Evolutionary conservation across 2,329 filamentous ascomycete genomes (phyloP).

Genomic region (Colletotrichum brevisporum): DNA sequence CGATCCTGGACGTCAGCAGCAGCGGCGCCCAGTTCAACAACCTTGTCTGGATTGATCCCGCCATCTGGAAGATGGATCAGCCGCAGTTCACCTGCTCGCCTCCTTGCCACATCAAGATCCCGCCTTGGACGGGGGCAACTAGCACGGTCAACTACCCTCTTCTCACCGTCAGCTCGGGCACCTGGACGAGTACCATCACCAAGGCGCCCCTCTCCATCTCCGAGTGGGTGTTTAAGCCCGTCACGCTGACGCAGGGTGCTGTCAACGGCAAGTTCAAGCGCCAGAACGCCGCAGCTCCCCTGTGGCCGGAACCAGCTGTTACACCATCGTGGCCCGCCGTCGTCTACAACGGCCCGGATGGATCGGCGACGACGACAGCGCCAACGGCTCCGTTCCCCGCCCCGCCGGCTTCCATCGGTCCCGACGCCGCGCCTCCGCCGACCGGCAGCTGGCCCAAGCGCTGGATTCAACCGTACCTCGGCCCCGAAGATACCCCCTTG

Average conservation of each 20-base stretch:
- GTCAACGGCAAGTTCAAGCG: constrained; percentile 9
- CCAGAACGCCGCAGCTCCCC: constrained; percentile 32
- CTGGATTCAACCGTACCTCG: constrained; percentile 11
- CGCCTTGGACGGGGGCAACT: constrained; percentile 47
- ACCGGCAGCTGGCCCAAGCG: constrained; percentile 40
- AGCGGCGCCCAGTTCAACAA: constrained; percentile 3
- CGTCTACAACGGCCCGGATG: constrained; percentile 42
- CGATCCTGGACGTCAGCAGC: constrained; percentile 43
- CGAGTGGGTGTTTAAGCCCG: constrained; percentile 44
- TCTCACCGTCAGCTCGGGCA: constrained; percentile 48
- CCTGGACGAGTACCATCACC: constrained; percentile 51
- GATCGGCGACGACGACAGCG: constrained; percentile 34
- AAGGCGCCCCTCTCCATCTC: constrained; percentile 46
- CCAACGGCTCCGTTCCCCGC: constrained; percentile 41
- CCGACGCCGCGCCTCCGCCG: constrained; percentile 33
- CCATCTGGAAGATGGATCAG: constrained; percentile 49
- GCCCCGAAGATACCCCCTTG: not conserved
- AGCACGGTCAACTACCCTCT: constrained; percentile 49
- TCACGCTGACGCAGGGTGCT: constrained; percentile 41
- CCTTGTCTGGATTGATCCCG: constrained; percentile 46
- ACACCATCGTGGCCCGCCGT: constrained; percentile 45
- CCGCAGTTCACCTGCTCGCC: constrained; percentile 47
- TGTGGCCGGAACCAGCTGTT: constrained; percentile 42
- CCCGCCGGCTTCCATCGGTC: constrained; percentile 41
- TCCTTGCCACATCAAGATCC: constrained; percentile 48